Percentiles rank a stretch among this genome's conserved stretches.
These are phyloP conservation scores for Aspergillus novofumigatus DNA, from an alignment of 2,329 filamentous ascomycete species.

Conservation along the genomic window DNA sequence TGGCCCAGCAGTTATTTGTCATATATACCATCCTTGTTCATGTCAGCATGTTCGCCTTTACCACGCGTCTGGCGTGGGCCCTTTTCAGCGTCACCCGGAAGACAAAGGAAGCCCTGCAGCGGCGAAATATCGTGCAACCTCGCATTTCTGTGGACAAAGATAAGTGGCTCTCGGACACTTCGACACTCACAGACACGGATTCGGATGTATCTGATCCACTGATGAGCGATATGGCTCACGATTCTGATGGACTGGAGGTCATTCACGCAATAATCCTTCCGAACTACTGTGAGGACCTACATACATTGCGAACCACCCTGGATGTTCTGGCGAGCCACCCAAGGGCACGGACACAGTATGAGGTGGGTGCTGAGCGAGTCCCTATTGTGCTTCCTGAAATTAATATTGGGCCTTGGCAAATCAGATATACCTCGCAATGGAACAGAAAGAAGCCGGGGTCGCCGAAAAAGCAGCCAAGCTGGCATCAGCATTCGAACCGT, in stretches of 20 bases:
- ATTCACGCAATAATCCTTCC: conserved; percentile 67
- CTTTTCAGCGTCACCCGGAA: conserved; percentile 39
- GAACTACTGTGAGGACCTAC: conserved; percentile 70
- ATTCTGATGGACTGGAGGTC: conserved; percentile 29
- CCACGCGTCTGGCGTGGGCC: conserved; percentile 46
- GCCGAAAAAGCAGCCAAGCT: conserved; percentile 55
- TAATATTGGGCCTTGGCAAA: neutral
- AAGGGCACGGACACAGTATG: conserved; percentile 60
- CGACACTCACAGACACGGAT: neutral
- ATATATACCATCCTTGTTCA: conserved; percentile 65
- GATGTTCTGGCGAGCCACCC: conserved; percentile 65
- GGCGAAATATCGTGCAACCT: conserved; percentile 16
- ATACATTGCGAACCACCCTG: conserved; percentile 64
- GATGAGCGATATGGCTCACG: neutral
- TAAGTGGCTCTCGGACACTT: neutral
- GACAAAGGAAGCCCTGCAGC: conserved; percentile 17
- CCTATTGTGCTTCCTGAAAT: neutral
- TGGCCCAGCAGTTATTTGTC: conserved; percentile 47
- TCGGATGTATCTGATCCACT: neutral
- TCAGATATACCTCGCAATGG: conserved; percentile 70
- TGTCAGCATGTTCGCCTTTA: conserved; percentile 58
- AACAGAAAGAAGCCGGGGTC: conserved; percentile 55
- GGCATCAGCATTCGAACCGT: conserved; percentile 59
- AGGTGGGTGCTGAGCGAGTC: conserved; percentile 51
- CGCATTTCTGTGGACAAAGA: neutral